Percentiles rank a stretch among this genome's conserved stretches.
Conservation (phyloP, 345 rosid species). For the Melaleuca alternifolia region DNA sequence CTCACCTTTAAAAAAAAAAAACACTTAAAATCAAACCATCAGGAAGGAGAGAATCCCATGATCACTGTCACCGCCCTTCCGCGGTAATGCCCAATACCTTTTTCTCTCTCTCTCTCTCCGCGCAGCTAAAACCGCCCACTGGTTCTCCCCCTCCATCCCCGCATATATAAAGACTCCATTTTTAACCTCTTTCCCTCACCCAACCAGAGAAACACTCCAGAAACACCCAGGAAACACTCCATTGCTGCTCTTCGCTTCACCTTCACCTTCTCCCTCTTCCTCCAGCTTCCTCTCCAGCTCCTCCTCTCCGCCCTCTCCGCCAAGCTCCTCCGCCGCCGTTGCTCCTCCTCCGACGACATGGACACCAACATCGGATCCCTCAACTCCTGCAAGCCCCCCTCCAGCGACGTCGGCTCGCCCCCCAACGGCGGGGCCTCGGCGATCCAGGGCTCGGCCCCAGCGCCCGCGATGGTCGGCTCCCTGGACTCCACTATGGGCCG, state of each 20-base stretch:
- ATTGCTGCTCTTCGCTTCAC: not conserved
- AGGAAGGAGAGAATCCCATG: not conserved
- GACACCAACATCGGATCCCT: constrained; percentile 43
- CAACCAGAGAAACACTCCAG: not conserved
- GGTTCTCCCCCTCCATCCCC: not conserved
- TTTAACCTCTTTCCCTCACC: not conserved
- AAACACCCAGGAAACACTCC: not conserved
- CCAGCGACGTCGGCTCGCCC: constrained; percentile 23
- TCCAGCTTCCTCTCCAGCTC: not conserved
- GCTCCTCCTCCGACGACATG: constrained; percentile 8
- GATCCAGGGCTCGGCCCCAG: constrained; percentile 16
- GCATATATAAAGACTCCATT: not conserved
- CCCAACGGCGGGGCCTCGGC: constrained; percentile 26
- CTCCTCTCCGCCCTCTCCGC: not conserved
- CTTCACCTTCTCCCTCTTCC: not conserved
- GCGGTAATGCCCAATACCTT: not conserved
- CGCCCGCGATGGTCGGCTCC: constrained; percentile 12
- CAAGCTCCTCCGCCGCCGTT: not conserved
- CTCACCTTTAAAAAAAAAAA: too few relatives aligned
- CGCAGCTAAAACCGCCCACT: not conserved
- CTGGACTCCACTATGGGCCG: constrained; percentile 50
- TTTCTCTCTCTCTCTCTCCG: not conserved
- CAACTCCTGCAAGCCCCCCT: constrained; percentile 24
- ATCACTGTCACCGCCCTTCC: not conserved
- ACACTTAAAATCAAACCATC: too few relatives aligned